phyloP scores from a whole-genome alignment of 129 eudicot genomes.

The Smallanthus sonchifolius region DNA sequence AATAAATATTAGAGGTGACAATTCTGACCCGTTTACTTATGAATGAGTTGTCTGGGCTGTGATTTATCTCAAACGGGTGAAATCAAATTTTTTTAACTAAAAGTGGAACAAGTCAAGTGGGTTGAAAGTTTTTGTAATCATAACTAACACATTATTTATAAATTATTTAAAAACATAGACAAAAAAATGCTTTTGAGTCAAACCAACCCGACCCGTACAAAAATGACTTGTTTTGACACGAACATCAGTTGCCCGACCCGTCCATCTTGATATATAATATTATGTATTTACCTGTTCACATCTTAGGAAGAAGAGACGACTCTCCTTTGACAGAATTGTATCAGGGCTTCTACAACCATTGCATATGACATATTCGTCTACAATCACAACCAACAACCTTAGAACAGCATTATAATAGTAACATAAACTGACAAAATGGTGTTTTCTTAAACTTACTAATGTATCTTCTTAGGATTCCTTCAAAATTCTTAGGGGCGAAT shows the following conservation, averaged over 20 bases:
- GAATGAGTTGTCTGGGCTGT: neutral
- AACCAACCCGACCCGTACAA: too few relatives aligned
- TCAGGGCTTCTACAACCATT: constrained; percentile 76
- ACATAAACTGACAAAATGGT: neutral
- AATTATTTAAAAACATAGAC: too few relatives aligned
- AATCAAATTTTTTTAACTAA: neutral
- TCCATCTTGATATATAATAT: too few relatives aligned
- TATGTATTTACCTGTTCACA: constrained; percentile 45
- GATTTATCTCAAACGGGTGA: too few relatives aligned
- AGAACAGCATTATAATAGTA: neutral
- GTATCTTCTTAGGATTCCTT: constrained; percentile 62
- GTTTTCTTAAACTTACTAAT: constrained; percentile 12
- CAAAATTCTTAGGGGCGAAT: constrained; percentile 33
- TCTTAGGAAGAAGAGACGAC: constrained; percentile 65
- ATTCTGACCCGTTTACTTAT: neutral
- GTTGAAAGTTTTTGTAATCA: neutral
- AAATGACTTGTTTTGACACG: too few relatives aligned
- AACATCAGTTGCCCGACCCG: too few relatives aligned
- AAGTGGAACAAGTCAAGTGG: neutral
- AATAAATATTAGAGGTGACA: neutral
- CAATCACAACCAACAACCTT: constrained; percentile 9
- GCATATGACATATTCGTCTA: constrained; percentile 61
- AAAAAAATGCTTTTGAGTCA: too few relatives aligned
- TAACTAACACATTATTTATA: neutral
- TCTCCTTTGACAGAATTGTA: constrained; percentile 64